These are phyloP conservation scores for Carex parvula DNA, from an alignment of 176 grass and related monocot species.

Conservation along the genomic window DNA sequence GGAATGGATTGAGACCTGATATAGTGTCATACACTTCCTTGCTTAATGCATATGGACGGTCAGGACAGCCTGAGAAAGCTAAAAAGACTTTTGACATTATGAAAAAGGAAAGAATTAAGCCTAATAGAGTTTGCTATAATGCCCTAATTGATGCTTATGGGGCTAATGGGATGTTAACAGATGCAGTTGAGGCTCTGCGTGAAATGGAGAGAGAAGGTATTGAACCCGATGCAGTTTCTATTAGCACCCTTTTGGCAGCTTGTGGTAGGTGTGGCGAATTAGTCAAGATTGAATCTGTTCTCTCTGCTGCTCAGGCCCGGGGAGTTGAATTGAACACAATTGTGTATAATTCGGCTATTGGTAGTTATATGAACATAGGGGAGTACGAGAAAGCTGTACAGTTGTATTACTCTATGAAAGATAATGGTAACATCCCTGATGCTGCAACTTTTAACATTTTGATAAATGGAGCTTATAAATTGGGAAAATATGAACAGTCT, in stretches of 20 bases:
- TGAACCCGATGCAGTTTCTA: conserved; percentile 74
- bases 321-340: conserved; percentile 74
- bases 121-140: conserved; percentile 96
- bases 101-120: conserved; percentile 59
- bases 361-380: conserved; percentile 72
- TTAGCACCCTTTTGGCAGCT: conserved; percentile 82
- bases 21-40: conserved; percentile 88
- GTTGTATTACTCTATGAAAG: conserved; percentile 70
- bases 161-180: conserved; percentile 62
- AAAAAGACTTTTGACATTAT: conserved; percentile 66
- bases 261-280: conserved; percentile 61
- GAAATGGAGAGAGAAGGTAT: conserved; percentile 81
- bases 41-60: conserved; percentile 89
- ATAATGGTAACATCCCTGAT: conserved; percentile 57
- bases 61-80: conserved; percentile 70
- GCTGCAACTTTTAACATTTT: conserved; percentile 81
- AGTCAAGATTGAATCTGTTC: conserved; percentile 64
- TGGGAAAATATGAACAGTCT: conserved; percentile 60
- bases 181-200: conserved; percentile 60
- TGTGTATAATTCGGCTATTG: conserved; percentile 85
- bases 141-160: conserved; percentile 97
- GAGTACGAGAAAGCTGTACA: conserved; percentile 76
- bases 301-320: conserved; percentile 59
- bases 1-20: conserved; percentile 66
- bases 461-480: conserved; percentile 72